Percentiles rank a stretch among this genome's conserved stretches.
phyloP scores from a whole-genome alignment of 768 basidiomycete genomes.

The Tephrocybe sp. region DNA sequence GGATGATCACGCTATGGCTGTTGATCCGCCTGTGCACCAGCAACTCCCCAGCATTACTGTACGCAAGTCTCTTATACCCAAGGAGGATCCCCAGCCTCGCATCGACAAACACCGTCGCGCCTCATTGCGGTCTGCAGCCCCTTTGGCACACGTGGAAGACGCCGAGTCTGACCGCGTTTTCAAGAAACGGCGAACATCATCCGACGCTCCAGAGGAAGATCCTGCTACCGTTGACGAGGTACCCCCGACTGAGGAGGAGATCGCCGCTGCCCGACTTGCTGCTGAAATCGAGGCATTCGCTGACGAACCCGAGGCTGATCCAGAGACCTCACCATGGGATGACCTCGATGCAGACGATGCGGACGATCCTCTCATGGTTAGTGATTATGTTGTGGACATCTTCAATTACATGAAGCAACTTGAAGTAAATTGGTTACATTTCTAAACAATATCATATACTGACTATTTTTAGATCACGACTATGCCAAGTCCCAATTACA shows the following conservation, averaged over 20 bases:
- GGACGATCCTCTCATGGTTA: constrained; percentile 96
- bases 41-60: constrained; percentile 38
- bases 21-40: constrained; percentile 39
- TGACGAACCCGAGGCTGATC: constrained; percentile 62
- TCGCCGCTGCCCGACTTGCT: constrained; percentile 36
- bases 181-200: constrained; percentile 74
- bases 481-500: constrained; percentile 92
- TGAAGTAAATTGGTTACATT: constrained; percentile 56
- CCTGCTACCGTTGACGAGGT: constrained; percentile 29
- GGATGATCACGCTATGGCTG: constrained; percentile 53
- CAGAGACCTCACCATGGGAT: constrained; percentile 70
- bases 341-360: constrained; percentile 91
- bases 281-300: constrained; percentile 50
- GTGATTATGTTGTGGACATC: constrained; percentile 93
- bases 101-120: constrained; percentile 21
- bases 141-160: constrained; percentile 38
- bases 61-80: constrained; percentile 33
- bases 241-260: constrained; percentile 44
- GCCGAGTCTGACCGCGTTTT: constrained; percentile 56
- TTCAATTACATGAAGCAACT: constrained; percentile 87
- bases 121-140: constrained; percentile 21
- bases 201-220: constrained; percentile 59
- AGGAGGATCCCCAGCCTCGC: constrained; percentile 25
- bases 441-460: constrained; percentile 6
- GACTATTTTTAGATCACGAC: constrained; percentile 52